These are phyloP conservation scores for Fusarium sp. DNA, from an alignment of 2,329 filamentous ascomycete genomes.

Conservation along the genomic window DNA sequence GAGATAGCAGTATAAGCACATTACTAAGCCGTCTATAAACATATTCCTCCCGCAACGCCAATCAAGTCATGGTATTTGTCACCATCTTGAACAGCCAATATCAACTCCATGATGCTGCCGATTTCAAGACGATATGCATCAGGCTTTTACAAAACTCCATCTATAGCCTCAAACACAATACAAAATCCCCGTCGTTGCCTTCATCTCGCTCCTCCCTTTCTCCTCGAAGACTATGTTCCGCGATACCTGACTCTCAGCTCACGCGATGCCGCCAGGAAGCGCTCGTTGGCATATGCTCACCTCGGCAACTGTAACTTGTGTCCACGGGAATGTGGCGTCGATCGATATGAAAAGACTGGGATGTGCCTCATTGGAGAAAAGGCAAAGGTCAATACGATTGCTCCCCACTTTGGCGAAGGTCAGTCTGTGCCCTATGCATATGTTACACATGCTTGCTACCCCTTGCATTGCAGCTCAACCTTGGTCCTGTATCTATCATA, in stretches of 20 bases:
- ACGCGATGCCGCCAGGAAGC: slow-evolving; percentile 75
- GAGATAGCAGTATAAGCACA: neutral
- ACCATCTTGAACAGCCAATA: slow-evolving; percentile 22
- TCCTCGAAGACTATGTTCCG: slow-evolving; percentile 78
- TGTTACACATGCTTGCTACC: slow-evolving; percentile 12
- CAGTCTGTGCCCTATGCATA: slow-evolving; percentile 36
- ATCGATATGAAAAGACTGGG: slow-evolving; percentile 81
- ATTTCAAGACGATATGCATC: slow-evolving; percentile 14
- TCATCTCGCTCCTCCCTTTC: slow-evolving; percentile 70
- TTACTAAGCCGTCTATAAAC: slow-evolving; percentile 21
- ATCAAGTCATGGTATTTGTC: slow-evolving; percentile 39
- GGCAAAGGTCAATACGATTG: slow-evolving; percentile 84
- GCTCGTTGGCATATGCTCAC: slow-evolving; percentile 77
- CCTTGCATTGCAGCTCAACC: slow-evolving; percentile 14
- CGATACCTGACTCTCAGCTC: slow-evolving; percentile 75
- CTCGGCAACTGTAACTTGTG: slow-evolving; percentile 83
- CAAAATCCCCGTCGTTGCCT: slow-evolving; percentile 45
- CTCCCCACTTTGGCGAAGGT: slow-evolving; percentile 84
- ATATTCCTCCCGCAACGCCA: slow-evolving; percentile 30
- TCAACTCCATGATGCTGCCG: slow-evolving; percentile 26
- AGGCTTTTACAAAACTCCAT: neutral
- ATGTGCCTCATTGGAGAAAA: slow-evolving; percentile 80
- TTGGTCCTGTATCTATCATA: neutral
- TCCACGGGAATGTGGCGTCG: slow-evolving; percentile 78
- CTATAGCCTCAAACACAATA: slow-evolving; percentile 2